phyloP scores from a whole-genome alignment of 352 stramenopile genomes.

The Phytophthora europaea region DNA sequence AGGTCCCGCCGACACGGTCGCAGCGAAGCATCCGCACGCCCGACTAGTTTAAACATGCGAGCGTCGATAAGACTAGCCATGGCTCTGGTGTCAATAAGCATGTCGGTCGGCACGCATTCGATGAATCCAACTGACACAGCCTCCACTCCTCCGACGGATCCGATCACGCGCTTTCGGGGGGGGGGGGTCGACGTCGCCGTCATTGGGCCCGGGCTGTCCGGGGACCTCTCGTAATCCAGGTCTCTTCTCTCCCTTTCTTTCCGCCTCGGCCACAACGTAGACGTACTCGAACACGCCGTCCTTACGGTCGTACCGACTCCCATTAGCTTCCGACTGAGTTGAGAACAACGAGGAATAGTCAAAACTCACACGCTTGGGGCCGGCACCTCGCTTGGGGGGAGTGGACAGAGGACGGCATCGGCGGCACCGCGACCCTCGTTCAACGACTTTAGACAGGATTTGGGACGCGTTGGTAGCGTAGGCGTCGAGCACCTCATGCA shows the following conservation, averaged over 20 bases:
- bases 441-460: neutral
- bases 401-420: neutral
- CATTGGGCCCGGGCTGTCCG: no score
- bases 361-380: neutral
- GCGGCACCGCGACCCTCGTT: neutral
- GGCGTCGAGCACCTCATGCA: neutral
- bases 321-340: neutral
- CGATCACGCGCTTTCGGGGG: neutral
- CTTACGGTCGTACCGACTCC: no score
- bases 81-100: slow-evolving; percentile 7
- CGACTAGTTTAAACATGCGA: neutral
- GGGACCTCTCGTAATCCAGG: neutral
- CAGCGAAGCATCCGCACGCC: neutral
- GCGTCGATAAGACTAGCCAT: slow-evolving; percentile 6
- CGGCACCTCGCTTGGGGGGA: neutral
- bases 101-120: neutral
- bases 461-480: neutral
- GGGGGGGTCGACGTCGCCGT: neutral
- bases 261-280: neutral
- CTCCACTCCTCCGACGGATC: neutral
- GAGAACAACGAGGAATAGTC: neutral
- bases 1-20: neutral
- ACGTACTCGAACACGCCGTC: neutral
- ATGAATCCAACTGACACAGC: neutral
- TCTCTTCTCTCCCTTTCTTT: neutral